A percentile compares a stretch with the other conserved stretches of the same genome.
phyloP scores from a whole-genome alignment of 1,284 basidiomycete genomes.

The Pholiota adiposa region DNA sequence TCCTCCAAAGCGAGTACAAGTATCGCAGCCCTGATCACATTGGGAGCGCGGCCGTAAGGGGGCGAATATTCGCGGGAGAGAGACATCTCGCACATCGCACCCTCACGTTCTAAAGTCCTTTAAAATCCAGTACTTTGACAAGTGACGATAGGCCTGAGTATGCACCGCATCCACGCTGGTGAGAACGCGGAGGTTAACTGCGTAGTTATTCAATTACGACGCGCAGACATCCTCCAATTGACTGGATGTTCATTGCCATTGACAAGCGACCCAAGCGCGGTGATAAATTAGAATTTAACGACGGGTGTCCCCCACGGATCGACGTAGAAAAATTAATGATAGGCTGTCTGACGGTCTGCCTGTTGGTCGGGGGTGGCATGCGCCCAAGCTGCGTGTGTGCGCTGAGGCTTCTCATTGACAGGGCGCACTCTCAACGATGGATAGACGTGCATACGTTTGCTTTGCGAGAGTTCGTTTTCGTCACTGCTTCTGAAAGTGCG shows the following conservation, averaged over 20 bases:
- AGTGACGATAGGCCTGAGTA: neutral
- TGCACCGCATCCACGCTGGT: neutral
- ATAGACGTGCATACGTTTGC: too few species aligned
- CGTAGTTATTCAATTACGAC: neutral
- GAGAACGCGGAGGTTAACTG: neutral
- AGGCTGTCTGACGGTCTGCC: too few species aligned
- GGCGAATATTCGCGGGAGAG: neutral
- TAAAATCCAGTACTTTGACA: neutral
- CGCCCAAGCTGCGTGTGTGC: too few species aligned
- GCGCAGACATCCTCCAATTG: neutral
- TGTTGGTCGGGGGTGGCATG: too few species aligned
- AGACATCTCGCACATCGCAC: neutral
- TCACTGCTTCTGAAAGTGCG: too few species aligned
- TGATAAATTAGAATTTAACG: neutral
- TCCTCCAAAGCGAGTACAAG: too few species aligned
- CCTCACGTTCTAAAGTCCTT: neutral
- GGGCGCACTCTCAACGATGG: too few species aligned
- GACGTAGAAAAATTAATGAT: neutral
- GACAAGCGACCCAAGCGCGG: neutral
- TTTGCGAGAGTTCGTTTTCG: too few species aligned
- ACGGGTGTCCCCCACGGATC: neutral
- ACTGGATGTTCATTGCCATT: neutral
- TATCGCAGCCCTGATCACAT: neutral
- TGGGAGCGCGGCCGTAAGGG: neutral
- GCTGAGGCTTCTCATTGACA: too few species aligned